Percentiles rank a stretch among this genome's conserved stretches.
phyloP scores from a whole-genome alignment of 768 basidiomycete species.

The Collybia sordida region DNA sequence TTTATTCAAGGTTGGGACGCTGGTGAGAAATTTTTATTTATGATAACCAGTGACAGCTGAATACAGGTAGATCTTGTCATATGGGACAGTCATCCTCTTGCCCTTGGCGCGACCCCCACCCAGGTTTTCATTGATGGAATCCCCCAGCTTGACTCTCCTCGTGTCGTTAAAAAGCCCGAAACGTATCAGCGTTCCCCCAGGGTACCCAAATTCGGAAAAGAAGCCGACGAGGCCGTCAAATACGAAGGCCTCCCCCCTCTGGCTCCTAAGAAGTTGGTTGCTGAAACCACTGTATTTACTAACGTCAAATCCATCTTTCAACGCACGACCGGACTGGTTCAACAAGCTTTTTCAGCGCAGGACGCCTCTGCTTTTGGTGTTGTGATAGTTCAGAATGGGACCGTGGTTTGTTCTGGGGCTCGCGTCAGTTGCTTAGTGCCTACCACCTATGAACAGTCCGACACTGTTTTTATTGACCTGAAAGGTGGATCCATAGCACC shows the following conservation, averaged over 20 bases:
- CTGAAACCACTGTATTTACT: slow-evolving; percentile 48
- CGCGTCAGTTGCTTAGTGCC: slow-evolving; percentile 18
- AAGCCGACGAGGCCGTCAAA: slow-evolving; percentile 56
- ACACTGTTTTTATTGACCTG: slow-evolving; percentile 53
- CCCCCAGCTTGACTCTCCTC: slow-evolving; percentile 56
- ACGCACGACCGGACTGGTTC: slow-evolving; percentile 24
- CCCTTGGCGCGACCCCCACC: slow-evolving; percentile 80
- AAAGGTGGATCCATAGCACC: slow-evolving; percentile 68
- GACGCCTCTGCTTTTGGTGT: slow-evolving; percentile 23
- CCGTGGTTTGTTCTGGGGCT: slow-evolving; percentile 48
- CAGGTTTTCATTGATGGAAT: slow-evolving; percentile 94
- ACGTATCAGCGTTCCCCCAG: slow-evolving; percentile 46
- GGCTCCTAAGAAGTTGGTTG: slow-evolving; percentile 33
- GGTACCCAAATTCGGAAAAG: slow-evolving; percentile 71
- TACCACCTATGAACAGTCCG: slow-evolving; percentile 11
- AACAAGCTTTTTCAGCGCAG: slow-evolving; percentile 24
- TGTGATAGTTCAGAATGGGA: slow-evolving; percentile 45
- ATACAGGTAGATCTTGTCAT: slow-evolving; percentile 62
- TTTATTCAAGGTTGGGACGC: slow-evolving; percentile 66
- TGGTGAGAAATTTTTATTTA: slow-evolving; percentile 35
- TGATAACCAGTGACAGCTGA: neutral
- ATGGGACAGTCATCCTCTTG: slow-evolving; percentile 84
- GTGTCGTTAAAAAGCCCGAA: slow-evolving; percentile 49
- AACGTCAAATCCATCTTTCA: slow-evolving; percentile 58
- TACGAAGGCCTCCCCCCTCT: slow-evolving; percentile 81